Base-by-base conservation (phyloP, 2,329 filamentous ascomycete genomes). In the Colletotrichum higginsianum region DNA sequence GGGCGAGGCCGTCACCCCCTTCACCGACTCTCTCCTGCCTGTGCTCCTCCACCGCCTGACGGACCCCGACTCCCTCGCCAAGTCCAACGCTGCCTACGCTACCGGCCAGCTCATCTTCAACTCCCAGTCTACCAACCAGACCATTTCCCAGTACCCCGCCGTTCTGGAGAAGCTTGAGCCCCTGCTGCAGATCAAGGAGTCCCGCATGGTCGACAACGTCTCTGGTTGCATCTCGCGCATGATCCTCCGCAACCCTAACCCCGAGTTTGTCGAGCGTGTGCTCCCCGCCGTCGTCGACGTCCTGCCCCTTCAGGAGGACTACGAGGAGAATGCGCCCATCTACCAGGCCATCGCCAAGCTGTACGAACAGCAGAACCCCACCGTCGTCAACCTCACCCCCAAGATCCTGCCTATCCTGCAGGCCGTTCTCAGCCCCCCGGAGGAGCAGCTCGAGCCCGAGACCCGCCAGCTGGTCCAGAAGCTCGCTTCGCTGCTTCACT, bases 41-140 rank as follows among this genome's bases (percentile, higher is more conserved):
- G 86, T 97, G 8, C 87, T 98, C 46, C 84, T 97, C 68, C 95
- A 97, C 84, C 94, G 96, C 66, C 88, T 99, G 15, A 91, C 91
- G 13, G 96, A 99, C 78, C 93, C 96, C 78, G 95, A 99, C 79
- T 86, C 92, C 44, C 94, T 98, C 84, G 94, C 95, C 72, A 97
- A 96, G 86, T 98, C 95, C 76, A 98, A 98, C 81, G 94, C 96
- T 26, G 95, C 95, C 7, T 99, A 97, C 79, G 96, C 94, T 65
- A 90, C 93, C 68, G 96, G 96, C 52, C 89, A 97, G 74, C 88
- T 99, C 57, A 90, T 97, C 76, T 89, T 93, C 82, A 92, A 94
- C 84, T 97, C 94, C 13, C 89, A 90, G 67, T 91, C 96, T 76
- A 86, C 89, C 84, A 74, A 67, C 75, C 89, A 90, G 76, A 92